Base-by-base conservation (phyloP, 1,284 basidiomycete species). In the Trichosporon asahii region DNA sequence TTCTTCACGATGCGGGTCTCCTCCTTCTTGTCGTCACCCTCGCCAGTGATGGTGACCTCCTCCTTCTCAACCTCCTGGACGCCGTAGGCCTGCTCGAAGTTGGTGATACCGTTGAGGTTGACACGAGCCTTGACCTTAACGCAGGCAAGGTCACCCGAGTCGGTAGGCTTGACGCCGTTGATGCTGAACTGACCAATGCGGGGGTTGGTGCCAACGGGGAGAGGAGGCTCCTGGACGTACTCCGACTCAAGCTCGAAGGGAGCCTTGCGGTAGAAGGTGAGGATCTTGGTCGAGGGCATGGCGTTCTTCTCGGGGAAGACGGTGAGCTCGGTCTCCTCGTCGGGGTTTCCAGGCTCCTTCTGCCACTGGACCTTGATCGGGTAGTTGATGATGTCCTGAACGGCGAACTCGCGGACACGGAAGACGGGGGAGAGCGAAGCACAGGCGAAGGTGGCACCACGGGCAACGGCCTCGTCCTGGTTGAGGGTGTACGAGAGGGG, bases 351-450 rank as follows among this genome's bases (percentile, higher is more conserved):
- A 64, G 89, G 87, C 68, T 88, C 86, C 53, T 88, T 86, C 60
- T 90, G 88, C 95, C 95, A 97, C 70, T 88, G 87, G 70, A 95
- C 89, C 83, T 91, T 93, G 88, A 97, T 90, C 29, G 93, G 88
- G 86, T 93, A 96, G 65, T 89, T 86, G 69, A 89, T 87, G 83
- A 93, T 89, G 82, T 98, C 94, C 82, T 89, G 88, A 73, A 94
- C 87, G 79, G 89, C 86, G 86, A 97, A 97, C 73, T 97, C 94
- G 76, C 94, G 90, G 66, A 97, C 94, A 76, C 93, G 91, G 91
- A 97, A 97, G 72, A 95, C 90, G 77, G 95, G 95, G 40, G 94
- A 95, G 74, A 95, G 90, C 86, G 92, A 93, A 46, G 95, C 94
- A 81, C 94, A 96, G 55, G 93, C 89, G 82, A 97, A 95, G 67